phyloP scores from a whole-genome alignment of 2,329 filamentous ascomycete species.

The Byssoonygena ceratinophila region DNA sequence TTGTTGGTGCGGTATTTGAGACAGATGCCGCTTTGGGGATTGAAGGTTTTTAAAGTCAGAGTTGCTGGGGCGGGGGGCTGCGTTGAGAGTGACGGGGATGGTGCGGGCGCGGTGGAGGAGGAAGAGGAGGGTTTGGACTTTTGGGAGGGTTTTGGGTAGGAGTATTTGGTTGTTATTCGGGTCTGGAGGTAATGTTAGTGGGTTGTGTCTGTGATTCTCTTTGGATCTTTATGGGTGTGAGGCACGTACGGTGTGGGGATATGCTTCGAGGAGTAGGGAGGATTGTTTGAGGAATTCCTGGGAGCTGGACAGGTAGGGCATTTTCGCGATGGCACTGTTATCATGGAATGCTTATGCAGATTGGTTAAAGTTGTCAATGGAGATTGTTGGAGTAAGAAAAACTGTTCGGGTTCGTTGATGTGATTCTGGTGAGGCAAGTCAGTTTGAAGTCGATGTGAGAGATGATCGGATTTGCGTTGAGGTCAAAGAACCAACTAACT shows the following conservation, averaged over 20 bases:
- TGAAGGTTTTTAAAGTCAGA: slow-evolving; percentile 80
- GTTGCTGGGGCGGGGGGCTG: slow-evolving; percentile 47
- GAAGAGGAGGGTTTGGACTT: slow-evolving; percentile 23
- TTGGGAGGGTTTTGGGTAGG: slow-evolving; percentile 41
- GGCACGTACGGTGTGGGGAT: slow-evolving; percentile 63
- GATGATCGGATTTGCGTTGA: not conserved
- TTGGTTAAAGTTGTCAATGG: not conserved
- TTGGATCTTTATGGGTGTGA: too few relatives aligned
- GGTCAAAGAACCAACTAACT: not conserved
- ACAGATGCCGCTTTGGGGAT: slow-evolving; percentile 66
- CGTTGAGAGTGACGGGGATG: slow-evolving; percentile 20
- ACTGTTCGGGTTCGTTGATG: too few relatives aligned
- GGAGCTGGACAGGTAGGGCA: slow-evolving; percentile 72
- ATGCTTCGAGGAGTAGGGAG: slow-evolving; percentile 69
- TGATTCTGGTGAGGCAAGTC: too few relatives aligned
- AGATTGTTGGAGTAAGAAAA: too few relatives aligned
- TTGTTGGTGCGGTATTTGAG: slow-evolving; percentile 90
- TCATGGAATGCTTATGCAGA: not conserved
- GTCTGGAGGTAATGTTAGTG: slow-evolving; percentile 48
- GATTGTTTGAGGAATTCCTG: slow-evolving; percentile 91
- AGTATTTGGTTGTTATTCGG: slow-evolving; percentile 86
- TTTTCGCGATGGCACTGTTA: slow-evolving; percentile 32
- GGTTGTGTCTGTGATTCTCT: slow-evolving; percentile 8
- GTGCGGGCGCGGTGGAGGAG: slow-evolving; percentile 23
- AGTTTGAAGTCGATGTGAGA: too few relatives aligned